phyloP scores from a whole-genome alignment of 768 basidiomycete species.

The Pholiota conissans region DNA sequence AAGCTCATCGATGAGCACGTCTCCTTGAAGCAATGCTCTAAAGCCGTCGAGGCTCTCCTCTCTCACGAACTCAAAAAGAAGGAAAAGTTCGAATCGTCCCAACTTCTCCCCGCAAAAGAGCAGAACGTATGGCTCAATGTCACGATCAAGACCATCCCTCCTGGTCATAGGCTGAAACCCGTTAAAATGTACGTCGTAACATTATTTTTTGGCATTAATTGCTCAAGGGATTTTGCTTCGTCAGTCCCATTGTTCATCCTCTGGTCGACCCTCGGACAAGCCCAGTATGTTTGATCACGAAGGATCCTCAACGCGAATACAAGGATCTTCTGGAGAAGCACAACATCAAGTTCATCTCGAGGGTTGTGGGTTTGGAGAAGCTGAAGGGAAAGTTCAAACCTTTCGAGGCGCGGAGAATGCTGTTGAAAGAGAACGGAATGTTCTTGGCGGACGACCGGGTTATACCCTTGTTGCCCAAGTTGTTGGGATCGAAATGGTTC shows the following conservation, averaged over 20 bases:
- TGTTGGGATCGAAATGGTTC: slow-evolving; percentile 90
- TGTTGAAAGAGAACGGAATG: slow-evolving; percentile 87
- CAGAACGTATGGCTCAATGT: slow-evolving; percentile 89
- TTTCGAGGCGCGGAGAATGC: slow-evolving; percentile 77
- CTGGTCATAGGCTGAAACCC: slow-evolving; percentile 78
- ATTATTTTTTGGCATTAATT: not conserved
- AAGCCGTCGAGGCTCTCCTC: slow-evolving; percentile 79
- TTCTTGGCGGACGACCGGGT: slow-evolving; percentile 94
- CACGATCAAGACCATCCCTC: slow-evolving; percentile 79
- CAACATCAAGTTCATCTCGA: slow-evolving; percentile 84
- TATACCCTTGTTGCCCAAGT: slow-evolving; percentile 79
- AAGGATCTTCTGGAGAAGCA: slow-evolving; percentile 85
- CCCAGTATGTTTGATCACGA: slow-evolving; percentile 87
- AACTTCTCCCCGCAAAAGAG: slow-evolving; percentile 77
- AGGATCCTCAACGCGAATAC: slow-evolving; percentile 95
- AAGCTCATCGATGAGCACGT: slow-evolving; percentile 69
- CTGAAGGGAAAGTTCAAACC: slow-evolving; percentile 92
- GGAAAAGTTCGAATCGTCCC: slow-evolving; percentile 64
- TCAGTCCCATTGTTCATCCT: slow-evolving; percentile 76
- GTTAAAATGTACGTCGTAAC: slow-evolving; percentile 68
- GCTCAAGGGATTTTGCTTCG: not conserved
- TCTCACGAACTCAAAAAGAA: slow-evolving; percentile 66
- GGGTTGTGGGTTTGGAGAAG: slow-evolving; percentile 90
- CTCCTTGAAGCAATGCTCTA: slow-evolving; percentile 68
- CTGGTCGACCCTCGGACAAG: slow-evolving; percentile 81